A percentile compares a stretch with the other conserved stretches of the same genome.
Conservation (phyloP, 2,329 filamentous ascomycete genomes). For the Pyricularia grisea region DNA sequence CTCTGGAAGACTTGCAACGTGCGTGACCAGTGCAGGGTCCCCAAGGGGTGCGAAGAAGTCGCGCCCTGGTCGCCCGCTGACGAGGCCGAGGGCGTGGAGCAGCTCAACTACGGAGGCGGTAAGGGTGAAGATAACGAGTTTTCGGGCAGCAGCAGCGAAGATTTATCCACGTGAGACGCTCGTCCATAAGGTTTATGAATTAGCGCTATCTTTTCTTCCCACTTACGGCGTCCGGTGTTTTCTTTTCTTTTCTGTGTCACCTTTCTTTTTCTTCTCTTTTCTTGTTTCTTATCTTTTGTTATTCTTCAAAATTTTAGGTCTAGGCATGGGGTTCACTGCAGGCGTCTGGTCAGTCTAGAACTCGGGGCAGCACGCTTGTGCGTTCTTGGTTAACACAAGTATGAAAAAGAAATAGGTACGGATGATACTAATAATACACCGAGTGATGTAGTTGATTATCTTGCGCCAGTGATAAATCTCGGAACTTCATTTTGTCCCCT, state of each 20-base stretch:
- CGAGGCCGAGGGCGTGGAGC: not conserved
- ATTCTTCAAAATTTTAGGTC: not conserved
- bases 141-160: conserved; percentile 4
- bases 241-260: not conserved
- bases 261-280: not conserved
- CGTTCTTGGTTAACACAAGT: not conserved
- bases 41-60: conserved; percentile 51
- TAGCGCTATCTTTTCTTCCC: not conserved
- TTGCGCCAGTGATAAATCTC: not conserved
- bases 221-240: not conserved
- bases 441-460: not conserved
- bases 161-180: not conserved
- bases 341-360: not conserved
- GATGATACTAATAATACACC: not conserved
- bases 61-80: conserved; percentile 24
- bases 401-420: not conserved
- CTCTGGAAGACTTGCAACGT: conserved; percentile 65
- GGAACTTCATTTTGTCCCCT: not conserved
- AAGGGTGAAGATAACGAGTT: not conserved
- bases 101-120: not conserved
- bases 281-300: not conserved
- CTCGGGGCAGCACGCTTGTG: not conserved
- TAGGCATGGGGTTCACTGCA: not conserved
- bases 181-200: not conserved
- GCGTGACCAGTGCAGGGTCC: conserved; percentile 49